A percentile compares a stretch with the other conserved stretches of the same genome.
phyloP scores from a whole-genome alignment of 768 basidiomycete species.

The Nidularia sp. region DNA sequence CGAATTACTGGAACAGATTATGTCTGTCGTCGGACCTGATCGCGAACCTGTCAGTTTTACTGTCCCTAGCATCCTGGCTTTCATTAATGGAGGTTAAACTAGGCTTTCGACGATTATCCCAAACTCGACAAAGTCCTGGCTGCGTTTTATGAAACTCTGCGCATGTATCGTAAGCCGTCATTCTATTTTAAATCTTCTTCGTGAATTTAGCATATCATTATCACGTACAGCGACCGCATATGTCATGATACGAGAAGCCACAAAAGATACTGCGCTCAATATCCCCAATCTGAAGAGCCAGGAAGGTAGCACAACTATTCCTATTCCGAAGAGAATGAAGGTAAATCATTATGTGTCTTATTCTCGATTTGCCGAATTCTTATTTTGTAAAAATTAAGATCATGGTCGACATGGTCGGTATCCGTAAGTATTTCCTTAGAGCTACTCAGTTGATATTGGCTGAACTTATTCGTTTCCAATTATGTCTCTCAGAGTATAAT shows the following conservation, averaged over 20 bases:
- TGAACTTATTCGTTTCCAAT: not conserved
- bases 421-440: not conserved
- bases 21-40: slow-evolving; percentile 24
- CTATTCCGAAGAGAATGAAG: not conserved
- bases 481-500: not conserved
- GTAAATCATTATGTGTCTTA: no score
- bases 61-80: not conserved
- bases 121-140: slow-evolving; percentile 38
- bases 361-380: not conserved
- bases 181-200: no score
- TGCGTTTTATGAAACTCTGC: slow-evolving; percentile 37
- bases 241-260: slow-evolving; percentile 19
- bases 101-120: slow-evolving; percentile 36
- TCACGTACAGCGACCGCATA: slow-evolving; percentile 19
- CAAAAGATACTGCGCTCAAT: slow-evolving; percentile 18
- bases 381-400: not conserved
- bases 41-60: slow-evolving; percentile 25
- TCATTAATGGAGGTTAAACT: not conserved
- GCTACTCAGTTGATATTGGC: no score
- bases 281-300: slow-evolving; percentile 12
- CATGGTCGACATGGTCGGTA: not conserved
- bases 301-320: not conserved
- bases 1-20: slow-evolving; percentile 34
- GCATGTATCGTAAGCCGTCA: slow-evolving; percentile 47
- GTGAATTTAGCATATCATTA: no score